phyloP scores from a whole-genome alignment of 352 stramenopile genomes.

The Plasmopara muralis region DNA sequence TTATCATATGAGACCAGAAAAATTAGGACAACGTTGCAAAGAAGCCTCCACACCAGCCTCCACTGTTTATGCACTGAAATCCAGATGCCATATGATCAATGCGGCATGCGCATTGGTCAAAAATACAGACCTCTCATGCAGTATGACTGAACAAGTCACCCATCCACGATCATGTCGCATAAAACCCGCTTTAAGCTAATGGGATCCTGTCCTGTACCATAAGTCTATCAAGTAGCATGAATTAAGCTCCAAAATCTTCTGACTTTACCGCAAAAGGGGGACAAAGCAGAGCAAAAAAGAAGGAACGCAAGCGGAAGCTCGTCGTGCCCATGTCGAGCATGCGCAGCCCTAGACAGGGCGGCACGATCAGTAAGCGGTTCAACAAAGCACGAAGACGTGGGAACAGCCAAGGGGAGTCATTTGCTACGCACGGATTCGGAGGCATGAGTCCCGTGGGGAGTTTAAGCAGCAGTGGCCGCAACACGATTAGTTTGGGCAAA shows the following conservation, averaged over 20 bases:
- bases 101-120: slow-evolving; percentile 1
- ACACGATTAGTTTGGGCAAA: slow-evolving; percentile 57
- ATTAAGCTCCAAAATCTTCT: not conserved
- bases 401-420: slow-evolving; percentile 56
- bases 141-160: not conserved
- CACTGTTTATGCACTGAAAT: slow-evolving; percentile 8
- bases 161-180: too few species aligned
- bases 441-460: slow-evolving; percentile 39
- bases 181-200: too few species aligned
- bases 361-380: slow-evolving; percentile 60
- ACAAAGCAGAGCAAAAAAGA: slow-evolving; percentile 21
- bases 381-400: slow-evolving; percentile 57
- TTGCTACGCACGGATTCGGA: slow-evolving; percentile 27
- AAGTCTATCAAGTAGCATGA: not conserved
- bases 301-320: slow-evolving; percentile 7
- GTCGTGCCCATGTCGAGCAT: slow-evolving; percentile 16
- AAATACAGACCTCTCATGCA: not conserved
- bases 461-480: slow-evolving; percentile 26
- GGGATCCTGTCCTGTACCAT: not conserved
- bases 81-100: slow-evolving; percentile 14
- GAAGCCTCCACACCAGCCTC: too few species aligned
- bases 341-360: slow-evolving; percentile 25
- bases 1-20: too few species aligned
- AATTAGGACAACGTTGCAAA: too few species aligned
- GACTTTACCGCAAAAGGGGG: slow-evolving; percentile 9